These are phyloP conservation scores for Jatropha curcas DNA, from an alignment of 345 rosid species.

Conservation along the genomic window DNA sequence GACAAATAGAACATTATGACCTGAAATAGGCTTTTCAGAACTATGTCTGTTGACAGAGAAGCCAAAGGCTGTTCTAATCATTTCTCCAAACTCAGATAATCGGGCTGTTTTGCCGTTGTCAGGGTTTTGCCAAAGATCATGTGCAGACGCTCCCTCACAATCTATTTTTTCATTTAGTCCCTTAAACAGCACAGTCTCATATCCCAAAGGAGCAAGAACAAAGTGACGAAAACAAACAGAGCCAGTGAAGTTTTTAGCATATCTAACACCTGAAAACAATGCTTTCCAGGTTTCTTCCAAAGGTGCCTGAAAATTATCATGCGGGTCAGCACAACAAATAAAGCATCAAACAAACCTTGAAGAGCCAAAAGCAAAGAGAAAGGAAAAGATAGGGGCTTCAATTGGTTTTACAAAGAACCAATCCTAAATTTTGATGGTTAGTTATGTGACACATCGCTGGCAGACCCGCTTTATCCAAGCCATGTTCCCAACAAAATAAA, in stretches of 20 bases:
- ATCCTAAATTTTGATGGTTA: neutral
- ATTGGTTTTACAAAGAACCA: neutral
- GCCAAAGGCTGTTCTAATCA: conserved; percentile 82
- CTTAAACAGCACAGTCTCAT: conserved; percentile 75
- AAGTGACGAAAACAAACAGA: conserved; percentile 88
- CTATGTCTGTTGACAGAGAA: conserved; percentile 57
- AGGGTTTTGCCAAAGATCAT: conserved; percentile 64
- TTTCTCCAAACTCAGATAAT: conserved; percentile 88
- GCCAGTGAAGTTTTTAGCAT: conserved; percentile 73
- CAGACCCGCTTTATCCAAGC: neutral
- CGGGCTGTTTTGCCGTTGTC: conserved; percentile 65
- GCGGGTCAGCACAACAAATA: conserved; percentile 14
- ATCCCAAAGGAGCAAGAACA: conserved; percentile 79
- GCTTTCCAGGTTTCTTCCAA: conserved; percentile 91
- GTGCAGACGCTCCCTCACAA: conserved; percentile 71
- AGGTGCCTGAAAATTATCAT: conserved; percentile 54
- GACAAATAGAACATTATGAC: conserved; percentile 72
- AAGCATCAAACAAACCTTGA: neutral
- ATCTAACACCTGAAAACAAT: conserved; percentile 69
- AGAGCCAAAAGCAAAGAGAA: too few relatives aligned
- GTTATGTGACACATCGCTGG: neutral
- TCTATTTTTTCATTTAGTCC: conserved; percentile 60
- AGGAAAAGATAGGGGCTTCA: neutral
- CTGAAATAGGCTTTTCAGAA: conserved; percentile 44
- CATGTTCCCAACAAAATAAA: neutral